Conservation (phyloP, 768 basidiomycete genomes). For the Phanerochaete sordida region DNA sequence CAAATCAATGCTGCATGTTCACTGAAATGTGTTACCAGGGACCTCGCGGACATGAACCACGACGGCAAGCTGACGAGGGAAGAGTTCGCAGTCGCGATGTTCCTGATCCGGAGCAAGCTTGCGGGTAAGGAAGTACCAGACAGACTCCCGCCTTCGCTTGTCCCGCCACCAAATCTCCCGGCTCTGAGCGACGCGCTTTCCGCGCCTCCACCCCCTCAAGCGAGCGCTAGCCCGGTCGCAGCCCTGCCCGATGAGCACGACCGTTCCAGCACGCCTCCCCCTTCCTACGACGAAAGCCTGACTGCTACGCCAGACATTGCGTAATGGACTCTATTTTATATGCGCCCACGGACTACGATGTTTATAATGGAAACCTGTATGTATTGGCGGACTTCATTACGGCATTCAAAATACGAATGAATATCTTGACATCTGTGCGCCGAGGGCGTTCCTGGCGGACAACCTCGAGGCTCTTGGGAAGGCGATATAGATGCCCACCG, state of each 20-base stretch:
- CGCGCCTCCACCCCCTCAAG: background rate
- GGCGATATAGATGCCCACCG: too few species aligned
- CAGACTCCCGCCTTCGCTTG: slow-evolving; percentile 1
- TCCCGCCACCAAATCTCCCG: slow-evolving; percentile 1
- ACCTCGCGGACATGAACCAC: slow-evolving; percentile 82
- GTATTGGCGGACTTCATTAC: background rate
- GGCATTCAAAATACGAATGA: background rate
- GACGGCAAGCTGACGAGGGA: slow-evolving; percentile 82
- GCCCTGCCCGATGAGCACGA: background rate
- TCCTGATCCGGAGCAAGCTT: slow-evolving; percentile 84
- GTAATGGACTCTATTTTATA: background rate
- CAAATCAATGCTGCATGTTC: background rate
- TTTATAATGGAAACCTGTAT: background rate
- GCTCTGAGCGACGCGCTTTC: background rate
- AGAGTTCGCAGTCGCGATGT: slow-evolving; percentile 92
- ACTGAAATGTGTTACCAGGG: slow-evolving; percentile 48
- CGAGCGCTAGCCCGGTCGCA: too few species aligned
- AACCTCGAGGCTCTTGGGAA: background rate
- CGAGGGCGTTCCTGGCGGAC: background rate
- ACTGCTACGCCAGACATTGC: too few species aligned
- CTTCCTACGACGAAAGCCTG: slow-evolving; percentile 2
- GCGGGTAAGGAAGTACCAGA: slow-evolving; percentile 40
- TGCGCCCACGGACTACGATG: background rate
- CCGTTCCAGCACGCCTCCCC: slow-evolving; percentile 1
- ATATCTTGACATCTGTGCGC: background rate